phyloP scores from a whole-genome alignment of 345 rosid genomes.

The Eutrema heterophyllum region DNA sequence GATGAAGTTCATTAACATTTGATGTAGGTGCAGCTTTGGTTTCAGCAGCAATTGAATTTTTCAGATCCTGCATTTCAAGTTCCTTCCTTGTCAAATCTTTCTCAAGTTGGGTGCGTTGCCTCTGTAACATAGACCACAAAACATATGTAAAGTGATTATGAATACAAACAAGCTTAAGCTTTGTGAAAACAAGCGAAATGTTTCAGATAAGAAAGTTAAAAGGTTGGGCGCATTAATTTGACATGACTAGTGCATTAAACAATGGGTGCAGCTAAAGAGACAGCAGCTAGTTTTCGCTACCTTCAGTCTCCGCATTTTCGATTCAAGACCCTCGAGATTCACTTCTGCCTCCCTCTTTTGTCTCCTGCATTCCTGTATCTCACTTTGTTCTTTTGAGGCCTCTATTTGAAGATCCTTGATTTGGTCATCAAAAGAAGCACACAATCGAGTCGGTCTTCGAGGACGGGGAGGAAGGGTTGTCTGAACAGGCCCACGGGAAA shows the following conservation, averaged over 20 bases:
- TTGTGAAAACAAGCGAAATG: neutral
- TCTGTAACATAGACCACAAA: constrained; percentile 36
- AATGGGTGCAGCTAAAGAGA: constrained; percentile 4
- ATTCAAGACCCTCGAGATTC: constrained; percentile 42
- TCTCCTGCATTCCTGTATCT: constrained; percentile 40
- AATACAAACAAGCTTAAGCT: neutral
- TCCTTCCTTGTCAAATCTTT: constrained; percentile 44
- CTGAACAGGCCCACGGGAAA: constrained; percentile 79
- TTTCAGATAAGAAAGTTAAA: neutral
- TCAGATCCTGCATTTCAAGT: constrained; percentile 51
- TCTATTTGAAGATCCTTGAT: constrained; percentile 56
- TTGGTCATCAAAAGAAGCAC: constrained; percentile 73
- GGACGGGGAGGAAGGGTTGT: constrained; percentile 67
- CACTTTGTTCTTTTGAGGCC: constrained; percentile 29
- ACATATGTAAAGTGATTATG: neutral
- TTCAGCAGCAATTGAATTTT: constrained; percentile 47
- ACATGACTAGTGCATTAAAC: neutral
- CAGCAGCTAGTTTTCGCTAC: constrained; percentile 24
- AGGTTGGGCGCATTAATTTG: neutral
- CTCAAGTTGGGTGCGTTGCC: constrained; percentile 44
- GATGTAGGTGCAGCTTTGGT: constrained; percentile 40
- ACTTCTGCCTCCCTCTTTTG: constrained; percentile 51
- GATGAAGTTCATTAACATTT: constrained; percentile 60
- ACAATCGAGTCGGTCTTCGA: constrained; percentile 55
- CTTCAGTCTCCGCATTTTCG: constrained; percentile 39